Evolutionary conservation across 805 yeast genomes (phyloP).

Genomic region (Torulaspora quercuum): DNA sequence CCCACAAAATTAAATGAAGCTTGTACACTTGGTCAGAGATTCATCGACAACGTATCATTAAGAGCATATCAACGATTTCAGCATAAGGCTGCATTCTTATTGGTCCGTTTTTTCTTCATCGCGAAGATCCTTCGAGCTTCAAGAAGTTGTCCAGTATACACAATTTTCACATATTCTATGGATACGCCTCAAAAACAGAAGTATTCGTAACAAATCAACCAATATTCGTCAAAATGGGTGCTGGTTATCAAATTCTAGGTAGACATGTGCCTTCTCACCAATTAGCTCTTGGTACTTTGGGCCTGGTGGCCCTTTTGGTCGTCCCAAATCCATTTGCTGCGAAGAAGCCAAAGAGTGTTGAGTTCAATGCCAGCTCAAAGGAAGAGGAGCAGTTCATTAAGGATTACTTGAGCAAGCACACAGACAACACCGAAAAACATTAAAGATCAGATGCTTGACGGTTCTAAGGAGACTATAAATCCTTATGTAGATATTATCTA

Average conservation of each 20-base stretch:
- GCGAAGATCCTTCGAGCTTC: conserved; percentile 3
- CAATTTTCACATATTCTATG: too few relatives aligned
- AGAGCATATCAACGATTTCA: not conserved
- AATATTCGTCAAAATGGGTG: conserved; percentile 54
- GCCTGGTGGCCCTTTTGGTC: conserved; percentile 58
- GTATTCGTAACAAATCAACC: not conserved
- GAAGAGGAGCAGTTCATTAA: conserved; percentile 87
- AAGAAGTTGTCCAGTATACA: conserved; percentile 1
- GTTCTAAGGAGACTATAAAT: not conserved
- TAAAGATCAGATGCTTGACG: conserved; percentile 2
- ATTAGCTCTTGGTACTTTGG: conserved; percentile 78
- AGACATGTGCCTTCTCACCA: conserved; percentile 80
- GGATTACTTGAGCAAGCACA: conserved; percentile 55
- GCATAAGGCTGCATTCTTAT: conserved; percentile 9
- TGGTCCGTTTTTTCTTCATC: conserved; percentile 8
- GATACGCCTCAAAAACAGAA: not conserved
- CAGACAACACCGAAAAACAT: conserved; percentile 17
- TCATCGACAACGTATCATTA: too few relatives aligned
- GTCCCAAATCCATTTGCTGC: conserved; percentile 66
- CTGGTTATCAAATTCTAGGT: conserved; percentile 82
- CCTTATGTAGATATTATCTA: conserved; percentile 1
- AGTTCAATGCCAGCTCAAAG: conserved; percentile 70
- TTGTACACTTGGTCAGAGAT: too few relatives aligned
- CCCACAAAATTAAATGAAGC: too few relatives aligned
- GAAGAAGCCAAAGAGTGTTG: conserved; percentile 58